Base-by-base conservation (phyloP, 306 rosid genomes). In the Vigna unguiculata region DNA sequence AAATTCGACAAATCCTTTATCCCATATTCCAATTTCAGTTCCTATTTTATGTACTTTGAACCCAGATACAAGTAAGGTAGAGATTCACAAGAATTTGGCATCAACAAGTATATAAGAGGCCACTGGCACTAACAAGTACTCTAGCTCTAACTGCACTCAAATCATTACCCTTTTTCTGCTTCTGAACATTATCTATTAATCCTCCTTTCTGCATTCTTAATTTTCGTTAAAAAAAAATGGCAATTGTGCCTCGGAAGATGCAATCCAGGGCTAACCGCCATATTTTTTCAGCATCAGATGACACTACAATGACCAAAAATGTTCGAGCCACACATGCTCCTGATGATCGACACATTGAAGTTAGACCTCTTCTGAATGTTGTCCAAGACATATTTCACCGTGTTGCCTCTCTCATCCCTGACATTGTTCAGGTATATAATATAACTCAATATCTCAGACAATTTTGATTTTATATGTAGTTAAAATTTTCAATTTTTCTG, bases 41-140 rank as follows among this genome's bases (percentile, higher is more conserved):
- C 34, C 43, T 67, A 75, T 74, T 71, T 80, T 70, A 19, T 54
- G 38, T 19, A 38, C 22, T 64, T 32, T 40, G 82, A 82, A 79
- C 89, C 83, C 72, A 67, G 60, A 25, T 40, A 65, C 82, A 91
- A 91, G 96, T 86, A 91, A 88, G 90, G 93, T 80, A 87, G 75
- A 83, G 40, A 79, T 69, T 72, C 61, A 73, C 5, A 66, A 43
- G 15, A 57, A 72, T 62, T 69, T 21, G 57, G 54, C 41, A 15
- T 52, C 69, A 69, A 57, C 21, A 38, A 7, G 22, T 76, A 70
- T 82, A 82, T 63, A 77, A 72, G 34, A 34, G 20, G 12, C 30
- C 53, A 68, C 17, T 70, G 45, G 3, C 47, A 65, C 9, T 65
- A 69, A 68, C 77, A 36, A 79, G 34, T 4, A 66, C 5, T 40